phyloP scores from a whole-genome alignment of 257 asterid species.

The Forsythia suspensa region DNA sequence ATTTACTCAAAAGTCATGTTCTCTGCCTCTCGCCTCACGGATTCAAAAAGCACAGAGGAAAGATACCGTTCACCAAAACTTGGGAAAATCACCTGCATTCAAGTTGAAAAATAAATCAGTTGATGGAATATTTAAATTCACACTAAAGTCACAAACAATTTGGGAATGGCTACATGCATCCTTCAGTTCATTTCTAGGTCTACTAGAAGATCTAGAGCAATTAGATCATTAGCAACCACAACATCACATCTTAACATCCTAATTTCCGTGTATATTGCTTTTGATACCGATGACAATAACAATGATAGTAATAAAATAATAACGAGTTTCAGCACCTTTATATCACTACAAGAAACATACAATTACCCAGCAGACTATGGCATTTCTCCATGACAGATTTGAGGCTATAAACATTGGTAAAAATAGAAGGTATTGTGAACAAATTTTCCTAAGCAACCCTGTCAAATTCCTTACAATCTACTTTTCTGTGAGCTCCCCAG shows the following conservation, averaged over 20 bases:
- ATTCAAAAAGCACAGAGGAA: conserved; percentile 53
- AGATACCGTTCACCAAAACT: conserved; percentile 65
- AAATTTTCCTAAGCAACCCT: neutral
- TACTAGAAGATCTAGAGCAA: neutral
- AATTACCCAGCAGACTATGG: neutral
- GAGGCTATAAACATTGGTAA: neutral
- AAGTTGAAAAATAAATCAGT: neutral
- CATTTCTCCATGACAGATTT: neutral
- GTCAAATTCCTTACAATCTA: neutral
- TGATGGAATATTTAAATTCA: too few relatives aligned
- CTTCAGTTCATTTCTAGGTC: neutral
- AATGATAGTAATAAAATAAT: too few relatives aligned
- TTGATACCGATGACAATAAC: neutral
- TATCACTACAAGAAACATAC: neutral
- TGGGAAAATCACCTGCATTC: conserved; percentile 46
- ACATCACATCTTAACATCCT: neutral
- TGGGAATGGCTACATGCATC: too few relatives aligned
- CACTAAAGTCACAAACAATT: too few relatives aligned
- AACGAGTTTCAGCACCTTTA: neutral
- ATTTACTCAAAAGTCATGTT: conserved; percentile 39
- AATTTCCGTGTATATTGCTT: neutral
- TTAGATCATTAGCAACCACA: neutral
- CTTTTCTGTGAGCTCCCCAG: neutral
- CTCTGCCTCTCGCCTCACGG: conserved; percentile 43
- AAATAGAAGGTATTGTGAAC: neutral